These are phyloP conservation scores for Bryoglossum gracile DNA, from an alignment of 495 filamentous ascomycete genomes.

Conservation along the genomic window DNA sequence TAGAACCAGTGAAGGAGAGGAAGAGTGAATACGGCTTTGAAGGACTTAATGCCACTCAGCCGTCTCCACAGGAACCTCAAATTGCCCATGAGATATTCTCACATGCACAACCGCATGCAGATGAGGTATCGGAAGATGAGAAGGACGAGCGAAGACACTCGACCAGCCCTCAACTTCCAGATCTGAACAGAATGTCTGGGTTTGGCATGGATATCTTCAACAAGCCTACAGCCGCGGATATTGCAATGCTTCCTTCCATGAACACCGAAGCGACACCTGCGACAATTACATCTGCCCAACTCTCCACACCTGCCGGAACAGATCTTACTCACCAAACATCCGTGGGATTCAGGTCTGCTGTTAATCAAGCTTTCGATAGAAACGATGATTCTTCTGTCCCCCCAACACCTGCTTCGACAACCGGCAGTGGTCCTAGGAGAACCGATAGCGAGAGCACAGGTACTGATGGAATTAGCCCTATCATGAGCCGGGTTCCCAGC, in stretches of 20 bases:
- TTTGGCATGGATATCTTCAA: conserved; percentile 42
- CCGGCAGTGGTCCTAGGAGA: conserved; percentile 41
- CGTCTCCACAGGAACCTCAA: no score
- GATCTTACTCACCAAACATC: conserved; percentile 30
- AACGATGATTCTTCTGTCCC: conserved; percentile 39
- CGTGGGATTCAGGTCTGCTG: conserved; percentile 57
- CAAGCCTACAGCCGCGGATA: not conserved
- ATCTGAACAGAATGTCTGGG: conserved; percentile 56
- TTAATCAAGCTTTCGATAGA: conserved; percentile 62
- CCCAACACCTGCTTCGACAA: conserved; percentile 47
- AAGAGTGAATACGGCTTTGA: conserved; percentile 52
- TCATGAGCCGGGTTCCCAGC: conserved; percentile 50
- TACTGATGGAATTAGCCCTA: conserved; percentile 58
- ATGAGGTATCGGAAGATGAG: not conserved
- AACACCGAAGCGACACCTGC: conserved; percentile 5
- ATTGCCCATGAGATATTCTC: not conserved
- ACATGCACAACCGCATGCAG: not conserved
- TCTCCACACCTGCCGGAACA: not conserved
- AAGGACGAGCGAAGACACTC: conserved; percentile 26
- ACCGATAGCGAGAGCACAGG: conserved; percentile 55
- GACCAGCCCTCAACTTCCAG: conserved; percentile 51
- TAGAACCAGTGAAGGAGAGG: conserved; percentile 50
- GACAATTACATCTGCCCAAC: not conserved
- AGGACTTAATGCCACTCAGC: conserved; percentile 24
- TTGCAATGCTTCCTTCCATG: not conserved